Base-by-base conservation (phyloP, 768 basidiomycete genomes). In the Phanerochaete sordida region DNA sequence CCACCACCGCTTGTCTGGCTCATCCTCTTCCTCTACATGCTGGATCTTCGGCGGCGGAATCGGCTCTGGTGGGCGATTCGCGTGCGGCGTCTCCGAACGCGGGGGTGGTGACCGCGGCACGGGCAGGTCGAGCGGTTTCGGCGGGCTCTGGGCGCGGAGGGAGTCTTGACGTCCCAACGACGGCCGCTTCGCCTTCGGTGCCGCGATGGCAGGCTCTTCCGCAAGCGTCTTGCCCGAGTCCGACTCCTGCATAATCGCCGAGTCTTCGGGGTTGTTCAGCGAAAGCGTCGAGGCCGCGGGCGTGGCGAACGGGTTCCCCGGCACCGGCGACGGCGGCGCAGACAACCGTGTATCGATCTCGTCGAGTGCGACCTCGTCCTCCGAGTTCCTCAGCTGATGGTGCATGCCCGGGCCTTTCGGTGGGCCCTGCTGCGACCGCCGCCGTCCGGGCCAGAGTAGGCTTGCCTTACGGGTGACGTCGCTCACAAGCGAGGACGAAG, bases 1-100 rank as follows among this genome's bases (percentile, higher is more conserved):
- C 90, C 90, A 92, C 90, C 90, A 92, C 61, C 81, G 74, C 3
- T 78, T 74, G 45, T 73, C 74, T 27, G 63, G 68, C 37, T 72
- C 74, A 9, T 74, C 74, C 6, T 70, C 68, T n/a, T 72, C 65
- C 21, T 62, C 59, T 21, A 70, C 59, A 35, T 65, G 56, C 11
- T 59, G 64, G 3, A 68, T 9, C 19, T 19, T 43, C n/a, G 72
- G 70, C 19, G 73, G 70, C 1, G 77, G 71, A n/a, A 72, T 73
- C 0, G 76, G 72, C 53, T 73, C 75, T 21, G 75, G 75, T 2
- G 76, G 72, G 8, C 69, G 71, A 11, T 51, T 69, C 54, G 65
- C 64, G 16, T 65, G 73, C 15, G 78, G 79, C 3, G 76, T 74
- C 23, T 69, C 68, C 26, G 76, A 71, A 26, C 74, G 76, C 13